These are phyloP conservation scores for Kazachstania taianensis DNA, from an alignment of 805 yeast genomes.

Conservation along the genomic window DNA sequence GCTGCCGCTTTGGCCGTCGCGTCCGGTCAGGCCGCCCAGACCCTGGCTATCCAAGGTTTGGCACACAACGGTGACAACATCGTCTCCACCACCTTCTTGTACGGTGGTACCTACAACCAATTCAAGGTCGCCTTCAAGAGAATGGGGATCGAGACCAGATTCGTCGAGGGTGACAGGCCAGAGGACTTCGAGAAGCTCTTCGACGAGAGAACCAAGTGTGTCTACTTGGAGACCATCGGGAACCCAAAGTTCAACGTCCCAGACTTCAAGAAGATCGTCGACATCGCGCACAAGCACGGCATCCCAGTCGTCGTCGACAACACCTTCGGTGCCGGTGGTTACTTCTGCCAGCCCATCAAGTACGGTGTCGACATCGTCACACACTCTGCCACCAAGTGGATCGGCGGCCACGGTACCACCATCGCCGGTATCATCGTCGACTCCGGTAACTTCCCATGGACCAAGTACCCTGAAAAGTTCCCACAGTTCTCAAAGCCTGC, in stretches of 20 bases:
- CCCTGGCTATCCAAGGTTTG: slow-evolving; percentile 69
- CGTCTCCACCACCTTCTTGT: slow-evolving; percentile 73
- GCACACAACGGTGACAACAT: slow-evolving; percentile 88
- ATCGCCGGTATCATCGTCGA: slow-evolving; percentile 88
- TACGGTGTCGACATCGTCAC: slow-evolving; percentile 88
- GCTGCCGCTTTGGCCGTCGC: slow-evolving; percentile 80
- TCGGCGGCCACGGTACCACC: slow-evolving; percentile 94
- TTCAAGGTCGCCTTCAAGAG: slow-evolving; percentile 87
- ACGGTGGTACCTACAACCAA: slow-evolving; percentile 96
- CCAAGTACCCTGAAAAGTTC: slow-evolving; percentile 70
- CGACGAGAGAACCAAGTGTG: slow-evolving; percentile 81
- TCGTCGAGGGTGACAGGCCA: slow-evolving; percentile 69
- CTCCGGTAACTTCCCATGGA: slow-evolving; percentile 90
- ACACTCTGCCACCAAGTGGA: slow-evolving; percentile 96
- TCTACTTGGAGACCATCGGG: slow-evolving; percentile 83
- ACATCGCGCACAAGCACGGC: slow-evolving; percentile 76
- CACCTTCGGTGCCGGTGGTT: slow-evolving; percentile 97
- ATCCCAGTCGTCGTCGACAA: slow-evolving; percentile 88
- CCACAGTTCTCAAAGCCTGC: slow-evolving; percentile 89
- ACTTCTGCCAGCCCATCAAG: slow-evolving; percentile 69
- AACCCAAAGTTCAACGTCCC: slow-evolving; percentile 91
- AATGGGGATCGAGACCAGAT: slow-evolving; percentile 75
- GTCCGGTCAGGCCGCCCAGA: slow-evolving; percentile 97
- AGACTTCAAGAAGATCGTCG: slow-evolving; percentile 69
- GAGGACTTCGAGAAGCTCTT: slow-evolving; percentile 63